These are phyloP conservation scores for Terfezia boudieri DNA, from an alignment of 495 filamentous ascomycete genomes.

Conservation along the genomic window DNA sequence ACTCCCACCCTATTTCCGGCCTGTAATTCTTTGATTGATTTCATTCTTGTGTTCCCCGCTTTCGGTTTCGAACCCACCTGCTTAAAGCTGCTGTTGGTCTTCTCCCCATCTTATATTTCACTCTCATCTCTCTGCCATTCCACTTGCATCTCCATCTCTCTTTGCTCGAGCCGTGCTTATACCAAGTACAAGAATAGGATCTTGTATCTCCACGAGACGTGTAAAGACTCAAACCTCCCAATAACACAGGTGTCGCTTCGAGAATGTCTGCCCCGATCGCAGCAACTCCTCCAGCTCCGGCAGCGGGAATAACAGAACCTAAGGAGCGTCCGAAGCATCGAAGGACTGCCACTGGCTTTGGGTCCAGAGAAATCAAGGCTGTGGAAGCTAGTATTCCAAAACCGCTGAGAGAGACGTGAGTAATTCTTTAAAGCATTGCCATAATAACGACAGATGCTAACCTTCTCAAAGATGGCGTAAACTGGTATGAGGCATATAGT, in stretches of 20 bases:
- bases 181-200: background rate
- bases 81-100: too few relatives aligned
- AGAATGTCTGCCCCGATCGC: slow-evolving; percentile 9
- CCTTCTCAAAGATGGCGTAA: slow-evolving; percentile 46
- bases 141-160: too few relatives aligned
- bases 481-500: slow-evolving; percentile 27
- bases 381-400: slow-evolving; percentile 84
- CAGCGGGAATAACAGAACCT: slow-evolving; percentile 15
- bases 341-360: slow-evolving; percentile 80
- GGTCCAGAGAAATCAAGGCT: slow-evolving; percentile 69
- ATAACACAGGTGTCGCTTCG: background rate
- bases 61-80: too few relatives aligned
- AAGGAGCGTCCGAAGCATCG: slow-evolving; percentile 73
- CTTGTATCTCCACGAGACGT: background rate
- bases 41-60: too few relatives aligned
- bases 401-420: slow-evolving; percentile 57
- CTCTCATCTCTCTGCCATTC: too few relatives aligned
- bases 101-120: too few relatives aligned
- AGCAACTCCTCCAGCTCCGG: slow-evolving; percentile 15
- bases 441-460: background rate
- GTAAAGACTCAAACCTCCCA: background rate
- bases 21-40: background rate
- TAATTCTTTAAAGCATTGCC: slow-evolving; percentile 2
- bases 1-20: background rate
- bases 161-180: too few relatives aligned